phyloP scores from a whole-genome alignment of 495 filamentous ascomycete genomes.

The Penicillium flavigenum region DNA sequence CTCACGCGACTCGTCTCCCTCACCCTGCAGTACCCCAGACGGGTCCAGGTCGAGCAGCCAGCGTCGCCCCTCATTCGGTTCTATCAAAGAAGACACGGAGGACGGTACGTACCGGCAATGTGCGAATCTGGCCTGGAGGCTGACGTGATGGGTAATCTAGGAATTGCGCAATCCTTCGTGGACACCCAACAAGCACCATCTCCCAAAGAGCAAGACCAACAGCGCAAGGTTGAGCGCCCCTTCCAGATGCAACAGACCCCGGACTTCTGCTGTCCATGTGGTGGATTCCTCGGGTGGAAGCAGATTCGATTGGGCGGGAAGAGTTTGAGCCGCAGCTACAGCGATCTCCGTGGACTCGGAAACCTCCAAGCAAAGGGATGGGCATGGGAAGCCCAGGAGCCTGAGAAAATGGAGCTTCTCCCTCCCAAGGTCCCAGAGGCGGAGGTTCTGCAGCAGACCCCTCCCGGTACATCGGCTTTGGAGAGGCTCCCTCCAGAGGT shows the following conservation, averaged over 20 bases:
- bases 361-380: conserved; percentile 49
- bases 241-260: conserved; percentile 46
- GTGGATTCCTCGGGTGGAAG: conserved; percentile 71
- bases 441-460: conserved; percentile 28
- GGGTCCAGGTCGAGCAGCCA: conserved; percentile 44
- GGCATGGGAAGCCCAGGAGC: conserved; percentile 51
- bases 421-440: conserved; percentile 31
- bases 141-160: conserved; percentile 29
- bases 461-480: conserved; percentile 45
- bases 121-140: not conserved
- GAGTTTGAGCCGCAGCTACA: conserved; percentile 69
- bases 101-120: conserved; percentile 32
- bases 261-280: conserved; percentile 69
- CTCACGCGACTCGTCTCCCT: conserved; percentile 42
- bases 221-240: conserved; percentile 39
- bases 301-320: conserved; percentile 64
- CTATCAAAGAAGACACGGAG: conserved; percentile 47
- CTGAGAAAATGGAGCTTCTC: conserved; percentile 18
- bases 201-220: conserved; percentile 29
- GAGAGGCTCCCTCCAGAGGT: conserved; percentile 71
- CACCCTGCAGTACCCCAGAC: conserved; percentile 39
- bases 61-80: conserved; percentile 45
- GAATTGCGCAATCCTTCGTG: conserved; percentile 71
- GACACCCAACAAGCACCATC: conserved; percentile 63
- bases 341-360: conserved; percentile 60